A percentile compares a stretch with the other conserved stretches of the same genome.
Conservation (phyloP, 192 early-diverging fungal genomes). For the Coemansia sp. region DNA sequence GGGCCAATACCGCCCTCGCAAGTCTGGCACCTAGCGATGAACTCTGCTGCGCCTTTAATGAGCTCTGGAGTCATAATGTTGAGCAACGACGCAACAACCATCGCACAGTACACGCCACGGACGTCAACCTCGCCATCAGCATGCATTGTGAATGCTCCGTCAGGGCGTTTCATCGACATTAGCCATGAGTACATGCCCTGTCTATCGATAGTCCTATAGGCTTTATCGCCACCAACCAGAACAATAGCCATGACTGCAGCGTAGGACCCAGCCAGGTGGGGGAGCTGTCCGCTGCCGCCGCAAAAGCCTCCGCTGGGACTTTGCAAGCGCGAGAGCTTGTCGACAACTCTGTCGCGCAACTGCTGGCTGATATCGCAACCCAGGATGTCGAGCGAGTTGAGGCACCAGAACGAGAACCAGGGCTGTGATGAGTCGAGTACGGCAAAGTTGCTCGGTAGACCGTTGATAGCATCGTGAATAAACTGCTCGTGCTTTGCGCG, state of each 20-base stretch:
- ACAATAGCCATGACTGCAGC: constrained; percentile 85
- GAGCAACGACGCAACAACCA: constrained; percentile 77
- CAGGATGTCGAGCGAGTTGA: constrained; percentile 83
- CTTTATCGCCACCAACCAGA: constrained; percentile 70
- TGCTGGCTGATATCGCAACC: constrained; percentile 59
- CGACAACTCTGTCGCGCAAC: constrained; percentile 52
- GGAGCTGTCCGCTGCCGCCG: constrained; percentile 83
- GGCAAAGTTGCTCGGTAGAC: constrained; percentile 62
- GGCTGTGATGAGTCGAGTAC: constrained; percentile 85
- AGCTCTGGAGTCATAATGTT: constrained; percentile 86
- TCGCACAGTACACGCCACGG: constrained; percentile 85
- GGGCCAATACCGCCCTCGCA: constrained; percentile 93
- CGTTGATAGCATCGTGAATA: constrained; percentile 56
- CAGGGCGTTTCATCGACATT: constrained; percentile 77
- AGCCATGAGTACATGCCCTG: constrained; percentile 74
- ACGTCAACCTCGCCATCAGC: constrained; percentile 93
- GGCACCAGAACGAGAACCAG: constrained; percentile 92
- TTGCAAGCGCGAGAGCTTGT: constrained; percentile 70
- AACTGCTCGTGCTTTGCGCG: constrained; percentile 65
- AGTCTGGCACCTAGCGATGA: constrained; percentile 81
- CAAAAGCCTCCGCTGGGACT: constrained; percentile 74
- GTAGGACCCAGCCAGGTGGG: constrained; percentile 90
- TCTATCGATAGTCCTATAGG: constrained; percentile 62
- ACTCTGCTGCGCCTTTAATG: constrained; percentile 64
- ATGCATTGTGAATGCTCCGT: constrained; percentile 92